These are phyloP conservation scores for Pythium sp. DNA, from an alignment of 352 stramenopile genomes.

Conservation along the genomic window DNA sequence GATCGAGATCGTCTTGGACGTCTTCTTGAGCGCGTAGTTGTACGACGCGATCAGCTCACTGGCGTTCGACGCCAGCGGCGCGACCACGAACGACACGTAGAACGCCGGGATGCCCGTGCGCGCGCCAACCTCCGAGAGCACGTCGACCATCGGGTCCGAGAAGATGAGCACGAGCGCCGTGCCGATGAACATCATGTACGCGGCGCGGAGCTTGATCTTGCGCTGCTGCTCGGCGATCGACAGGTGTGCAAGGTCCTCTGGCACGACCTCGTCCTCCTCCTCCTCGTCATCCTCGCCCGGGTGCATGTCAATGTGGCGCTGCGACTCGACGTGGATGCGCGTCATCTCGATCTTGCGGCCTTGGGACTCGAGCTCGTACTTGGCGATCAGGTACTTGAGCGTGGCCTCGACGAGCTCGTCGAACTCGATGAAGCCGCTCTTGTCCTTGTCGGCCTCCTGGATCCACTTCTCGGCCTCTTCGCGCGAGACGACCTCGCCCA, in stretches of 20 bases:
- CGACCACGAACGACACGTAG: slow-evolving; percentile 98
- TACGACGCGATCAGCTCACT: slow-evolving; percentile 97
- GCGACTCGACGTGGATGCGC: slow-evolving; percentile 38
- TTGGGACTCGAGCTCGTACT: slow-evolving; percentile 62
- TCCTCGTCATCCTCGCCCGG: slow-evolving; percentile 75
- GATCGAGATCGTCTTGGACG: slow-evolving; percentile 96
- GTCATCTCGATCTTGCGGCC: slow-evolving; percentile 56
- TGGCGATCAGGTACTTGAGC: slow-evolving; percentile 81
- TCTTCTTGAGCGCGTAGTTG: slow-evolving; percentile 98
- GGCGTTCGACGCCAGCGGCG: slow-evolving; percentile 97
- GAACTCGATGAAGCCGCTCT: slow-evolving; percentile 91
- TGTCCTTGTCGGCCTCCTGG: slow-evolving; percentile 88
- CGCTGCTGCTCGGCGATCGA: slow-evolving; percentile 94
- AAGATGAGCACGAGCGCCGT: slow-evolving; percentile 94
- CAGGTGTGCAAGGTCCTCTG: slow-evolving; percentile 92
- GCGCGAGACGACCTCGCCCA: slow-evolving; percentile 86
- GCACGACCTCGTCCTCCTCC: slow-evolving; percentile 93
- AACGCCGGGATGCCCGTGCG: slow-evolving; percentile 92
- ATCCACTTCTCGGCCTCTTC: slow-evolving; percentile 87
- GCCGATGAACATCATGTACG: slow-evolving; percentile 93
- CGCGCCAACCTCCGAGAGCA: slow-evolving; percentile 92
- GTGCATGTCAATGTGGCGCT: slow-evolving; percentile 36
- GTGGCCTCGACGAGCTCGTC: slow-evolving; percentile 93
- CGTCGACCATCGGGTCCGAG: slow-evolving; percentile 98
- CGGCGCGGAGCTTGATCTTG: slow-evolving; percentile 93